Percentiles rank a stretch among this genome's conserved stretches.
Evolutionary conservation across 768 basidiomycete species (phyloP).

Genomic region (Hypsizygus marmoreus): DNA sequence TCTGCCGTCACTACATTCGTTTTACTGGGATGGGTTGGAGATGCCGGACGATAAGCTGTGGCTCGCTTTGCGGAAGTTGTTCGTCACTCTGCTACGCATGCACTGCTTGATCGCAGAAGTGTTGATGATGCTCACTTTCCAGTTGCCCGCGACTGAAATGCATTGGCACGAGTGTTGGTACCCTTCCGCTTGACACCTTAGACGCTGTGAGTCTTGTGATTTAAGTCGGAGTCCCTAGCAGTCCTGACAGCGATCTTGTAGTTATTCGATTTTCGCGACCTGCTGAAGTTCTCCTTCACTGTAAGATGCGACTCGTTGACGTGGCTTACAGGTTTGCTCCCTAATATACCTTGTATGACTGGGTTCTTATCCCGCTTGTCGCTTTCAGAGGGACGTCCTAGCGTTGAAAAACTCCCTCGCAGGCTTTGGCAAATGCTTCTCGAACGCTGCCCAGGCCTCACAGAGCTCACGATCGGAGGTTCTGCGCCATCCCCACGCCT

Average conservation of each 20-base stretch:
- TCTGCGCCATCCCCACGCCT: slow-evolving; percentile 38
- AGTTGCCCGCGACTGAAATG: slow-evolving; percentile 37
- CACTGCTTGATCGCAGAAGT: slow-evolving; percentile 1
- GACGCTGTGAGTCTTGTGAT: slow-evolving; percentile 31
- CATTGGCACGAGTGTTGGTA: slow-evolving; percentile 36
- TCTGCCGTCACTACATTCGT: slow-evolving; percentile 27
- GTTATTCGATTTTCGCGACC: slow-evolving; percentile 39
- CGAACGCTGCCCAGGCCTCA: slow-evolving; percentile 38
- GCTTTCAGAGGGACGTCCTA: slow-evolving; percentile 31
- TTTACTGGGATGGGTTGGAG: slow-evolving; percentile 41
- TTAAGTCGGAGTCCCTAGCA: slow-evolving; percentile 3
- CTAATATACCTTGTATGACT: neutral
- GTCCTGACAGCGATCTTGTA: slow-evolving; percentile 13
- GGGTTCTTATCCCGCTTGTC: neutral
- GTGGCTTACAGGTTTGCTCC: slow-evolving; percentile 32
- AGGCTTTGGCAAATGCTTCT: slow-evolving; percentile 43
- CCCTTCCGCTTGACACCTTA: slow-evolving; percentile 29
- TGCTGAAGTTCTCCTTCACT: slow-evolving; percentile 31
- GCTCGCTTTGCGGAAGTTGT: slow-evolving; percentile 32
- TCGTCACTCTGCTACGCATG: neutral
- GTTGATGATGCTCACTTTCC: slow-evolving; percentile 8
- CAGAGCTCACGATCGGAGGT: slow-evolving; percentile 36
- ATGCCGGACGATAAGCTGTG: slow-evolving; percentile 36
- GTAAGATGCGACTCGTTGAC: slow-evolving; percentile 37
- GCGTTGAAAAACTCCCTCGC: slow-evolving; percentile 36